Evolutionary conservation across 2,329 filamentous ascomycete species (phyloP).

Genomic region (Ascochyta viciae-villosae): DNA sequence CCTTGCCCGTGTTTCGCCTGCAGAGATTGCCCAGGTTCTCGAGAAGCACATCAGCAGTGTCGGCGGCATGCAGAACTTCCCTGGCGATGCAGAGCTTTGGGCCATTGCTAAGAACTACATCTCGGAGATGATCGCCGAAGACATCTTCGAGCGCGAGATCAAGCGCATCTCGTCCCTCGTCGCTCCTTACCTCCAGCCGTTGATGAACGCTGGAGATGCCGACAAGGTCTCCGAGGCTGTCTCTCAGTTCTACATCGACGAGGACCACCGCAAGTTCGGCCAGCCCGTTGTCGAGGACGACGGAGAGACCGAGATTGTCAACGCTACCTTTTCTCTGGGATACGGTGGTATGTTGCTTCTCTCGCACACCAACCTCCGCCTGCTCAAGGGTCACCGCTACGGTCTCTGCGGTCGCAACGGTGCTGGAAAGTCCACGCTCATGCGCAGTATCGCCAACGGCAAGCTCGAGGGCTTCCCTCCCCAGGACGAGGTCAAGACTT

Average conservation of each 20-base stretch:
- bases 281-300: constrained; percentile 86
- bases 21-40: constrained; percentile 77
- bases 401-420: constrained; percentile 97
- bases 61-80: constrained; percentile 66
- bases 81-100: constrained; percentile 69
- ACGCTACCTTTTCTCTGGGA: constrained; percentile 94
- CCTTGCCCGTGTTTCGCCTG: constrained; percentile 70
- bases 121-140: constrained; percentile 83
- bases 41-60: constrained; percentile 77
- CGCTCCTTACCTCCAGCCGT: constrained; percentile 74
- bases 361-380: constrained; percentile 91
- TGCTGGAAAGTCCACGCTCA: constrained; percentile 97
- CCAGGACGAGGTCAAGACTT: constrained; percentile 90
- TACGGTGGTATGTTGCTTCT: constrained; percentile 98
- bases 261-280: constrained; percentile 88
- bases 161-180: constrained; percentile 73
- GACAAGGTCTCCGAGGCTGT: constrained; percentile 74
- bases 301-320: constrained; percentile 94
- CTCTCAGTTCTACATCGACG: constrained; percentile 78
- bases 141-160: constrained; percentile 82
- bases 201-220: constrained; percentile 69
- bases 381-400: constrained; percentile 96
- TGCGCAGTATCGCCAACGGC: constrained; percentile 93
- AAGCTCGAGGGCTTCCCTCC: constrained; percentile 97
- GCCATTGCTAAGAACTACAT: constrained; percentile 76